These are phyloP conservation scores for Talaromyces piceae DNA, from an alignment of 2,329 filamentous ascomycete species.

Conservation along the genomic window DNA sequence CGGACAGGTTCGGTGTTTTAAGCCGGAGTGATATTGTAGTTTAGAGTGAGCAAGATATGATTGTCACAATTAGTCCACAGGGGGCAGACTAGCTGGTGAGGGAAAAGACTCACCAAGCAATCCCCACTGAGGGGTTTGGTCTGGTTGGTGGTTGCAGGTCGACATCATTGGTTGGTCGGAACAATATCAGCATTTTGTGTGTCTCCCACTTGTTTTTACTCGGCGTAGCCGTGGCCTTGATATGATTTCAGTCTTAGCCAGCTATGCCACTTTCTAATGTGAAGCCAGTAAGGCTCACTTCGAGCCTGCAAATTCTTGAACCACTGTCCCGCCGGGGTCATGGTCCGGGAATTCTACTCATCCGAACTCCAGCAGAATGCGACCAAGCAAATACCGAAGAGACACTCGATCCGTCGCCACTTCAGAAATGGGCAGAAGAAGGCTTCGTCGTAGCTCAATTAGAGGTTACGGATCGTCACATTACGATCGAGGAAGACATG, in stretches of 20 bases:
- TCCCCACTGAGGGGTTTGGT: no score
- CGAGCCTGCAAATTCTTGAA: background rate
- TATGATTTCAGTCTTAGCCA: background rate
- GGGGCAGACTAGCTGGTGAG: no score
- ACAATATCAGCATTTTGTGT: no score
- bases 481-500: conserved; percentile 10
- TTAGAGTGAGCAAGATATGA: no score
- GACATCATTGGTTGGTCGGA: no score
- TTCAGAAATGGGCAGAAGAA: conserved; percentile 65
- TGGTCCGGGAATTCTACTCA: background rate
- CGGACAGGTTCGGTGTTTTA: no score
- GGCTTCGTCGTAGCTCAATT: conserved; percentile 50
- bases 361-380: background rate
- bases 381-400: background rate
- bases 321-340: background rate
- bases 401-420: conserved; percentile 41
- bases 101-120: no score
- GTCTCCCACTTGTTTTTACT: no score
- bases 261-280: background rate
- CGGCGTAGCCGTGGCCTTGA: no score
- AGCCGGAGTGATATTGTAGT: no score
- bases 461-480: conserved; percentile 35
- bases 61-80: no score
- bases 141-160: no score
- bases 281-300: background rate